A percentile compares a stretch with the other conserved stretches of the same genome.
phyloP scores from a whole-genome alignment of 2,329 filamentous ascomycete species.

The Pleurostoma richardsiae region DNA sequence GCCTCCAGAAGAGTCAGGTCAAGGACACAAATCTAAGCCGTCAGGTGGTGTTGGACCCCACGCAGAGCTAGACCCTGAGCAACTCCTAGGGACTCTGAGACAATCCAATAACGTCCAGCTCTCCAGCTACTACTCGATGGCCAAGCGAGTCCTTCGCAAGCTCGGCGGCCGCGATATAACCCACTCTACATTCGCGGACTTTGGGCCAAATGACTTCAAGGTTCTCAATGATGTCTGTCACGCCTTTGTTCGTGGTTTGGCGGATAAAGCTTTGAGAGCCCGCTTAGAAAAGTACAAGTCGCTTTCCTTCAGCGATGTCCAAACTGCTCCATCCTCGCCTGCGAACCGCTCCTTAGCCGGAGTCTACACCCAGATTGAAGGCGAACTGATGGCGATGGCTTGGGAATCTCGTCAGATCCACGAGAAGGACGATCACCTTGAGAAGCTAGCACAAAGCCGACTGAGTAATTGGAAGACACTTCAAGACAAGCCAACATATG shows the following conservation, averaged over 20 bases:
- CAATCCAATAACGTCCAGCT: conserved; percentile 37
- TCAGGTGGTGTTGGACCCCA: conserved; percentile 1
- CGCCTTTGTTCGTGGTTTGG: conserved; percentile 50
- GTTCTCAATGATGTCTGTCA: conserved; percentile 46
- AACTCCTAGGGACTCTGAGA: conserved; percentile 22
- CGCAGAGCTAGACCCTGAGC: conserved; percentile 1
- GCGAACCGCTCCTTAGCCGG: conserved; percentile 44
- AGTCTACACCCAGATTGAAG: conserved; percentile 49
- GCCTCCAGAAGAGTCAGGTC: background rate
- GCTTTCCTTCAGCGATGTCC: conserved; percentile 27
- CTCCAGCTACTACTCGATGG: conserved; percentile 38
- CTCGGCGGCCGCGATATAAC: conserved; percentile 46
- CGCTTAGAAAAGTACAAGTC: conserved; percentile 42
- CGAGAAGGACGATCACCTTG: conserved; percentile 26
- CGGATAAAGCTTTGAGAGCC: conserved; percentile 36
- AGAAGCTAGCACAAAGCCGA: conserved; percentile 27
- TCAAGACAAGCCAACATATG: conserved; percentile 32
- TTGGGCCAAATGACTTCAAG: conserved; percentile 37
- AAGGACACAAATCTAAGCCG: conserved; percentile 1
- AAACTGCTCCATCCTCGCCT: conserved; percentile 16
- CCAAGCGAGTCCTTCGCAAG: conserved; percentile 44
- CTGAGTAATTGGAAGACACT: conserved; percentile 41
- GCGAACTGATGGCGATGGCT: conserved; percentile 44
- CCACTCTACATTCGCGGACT: conserved; percentile 36
- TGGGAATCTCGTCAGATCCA: conserved; percentile 33